Percentiles rank a stretch among this genome's conserved stretches.
Evolutionary conservation across 1,139 yeast genomes (phyloP).

Genomic region (Yamadazyma oceani): DNA sequence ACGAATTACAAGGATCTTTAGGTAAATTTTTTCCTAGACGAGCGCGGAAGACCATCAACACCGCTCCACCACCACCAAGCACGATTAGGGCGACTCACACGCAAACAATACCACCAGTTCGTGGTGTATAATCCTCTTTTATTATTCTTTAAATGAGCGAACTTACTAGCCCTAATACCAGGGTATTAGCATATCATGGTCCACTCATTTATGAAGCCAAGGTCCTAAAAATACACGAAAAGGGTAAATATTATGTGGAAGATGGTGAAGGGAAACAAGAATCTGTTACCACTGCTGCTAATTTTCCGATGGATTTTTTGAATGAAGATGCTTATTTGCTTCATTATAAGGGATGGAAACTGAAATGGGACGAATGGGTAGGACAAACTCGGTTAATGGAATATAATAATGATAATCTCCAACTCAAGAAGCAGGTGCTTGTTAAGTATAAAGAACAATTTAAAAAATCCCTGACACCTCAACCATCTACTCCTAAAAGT

Average conservation of each 20-base stretch:
- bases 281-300: conserved; percentile 16
- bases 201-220: conserved; percentile 90
- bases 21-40: conserved; percentile 1
- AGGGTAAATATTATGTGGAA: conserved; percentile 38
- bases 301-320: conserved; percentile 46
- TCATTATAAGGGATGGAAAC: conserved; percentile 95
- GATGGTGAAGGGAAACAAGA: conserved; percentile 38
- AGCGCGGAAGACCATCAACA: conserved; percentile 3
- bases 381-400: conserved; percentile 65
- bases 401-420: conserved; percentile 66
- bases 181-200: conserved; percentile 86
- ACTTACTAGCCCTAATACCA: conserved; percentile 31
- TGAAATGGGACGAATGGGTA: conserved; percentile 98
- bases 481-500: conserved; percentile 3
- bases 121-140: too few species aligned
- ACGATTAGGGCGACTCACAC: too few species aligned
- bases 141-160: background rate
- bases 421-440: conserved; percentile 66
- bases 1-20: background rate
- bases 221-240: conserved; percentile 63
- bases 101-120: too few species aligned
- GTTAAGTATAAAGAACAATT: conserved; percentile 36
- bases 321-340: conserved; percentile 56
- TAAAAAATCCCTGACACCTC: conserved; percentile 13
- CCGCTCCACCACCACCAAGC: too few species aligned